Evolutionary conservation across 2,329 filamentous ascomycete species (phyloP), one percentile per base, ranked within the genome.

Genomic region (Botrytis cinerea): DNA sequence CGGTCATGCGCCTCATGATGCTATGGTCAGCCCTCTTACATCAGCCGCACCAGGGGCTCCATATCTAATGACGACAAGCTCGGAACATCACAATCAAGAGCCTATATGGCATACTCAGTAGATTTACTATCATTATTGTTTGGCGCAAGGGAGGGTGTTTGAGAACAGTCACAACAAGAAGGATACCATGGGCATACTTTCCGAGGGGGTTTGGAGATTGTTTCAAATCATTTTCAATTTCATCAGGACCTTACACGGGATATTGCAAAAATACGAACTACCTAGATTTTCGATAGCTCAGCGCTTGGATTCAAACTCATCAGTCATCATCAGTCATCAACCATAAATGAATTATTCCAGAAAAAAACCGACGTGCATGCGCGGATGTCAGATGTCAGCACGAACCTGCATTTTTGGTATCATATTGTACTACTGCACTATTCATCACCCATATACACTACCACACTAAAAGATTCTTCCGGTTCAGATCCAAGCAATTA

Each of bases 1-100:
- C 72, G 46, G 59, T 63, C 71, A 78, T 22, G 40, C n/a, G 45
- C n/a, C 61, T 46, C 61, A 72, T 38, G 46, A 72, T 45, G 73
- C 66, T 73, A 75, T 70, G 74, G 73, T 70, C 60, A 73, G 69
- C 60, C 72, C 78, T 67, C 78, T 79, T 74, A 78, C 78, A 63
- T 78, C 78, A 76, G 75, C 75, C 54, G 67, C 73, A 54, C 48
- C 51, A 57, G 46, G 38, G 78, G 76, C n/a, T 57, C 75, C 51
- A 8, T 70, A 70, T 18, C 51, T 72, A 25, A 73, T 79, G 62
- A 66, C 72, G n/a, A 54, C 63, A 51, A 73, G 51, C 66, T 25
- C 72, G n/a, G 59, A 73, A 32, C 35, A 72, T 62, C 72, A 75
- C 32, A 62, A 63, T 61, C 73, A 73, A 35, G 73, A 77, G 51